Evolutionary conservation across 768 basidiomycete genomes (phyloP), one percentile per base, ranked within the genome.

Genomic region (Pisolithus sp.): DNA sequence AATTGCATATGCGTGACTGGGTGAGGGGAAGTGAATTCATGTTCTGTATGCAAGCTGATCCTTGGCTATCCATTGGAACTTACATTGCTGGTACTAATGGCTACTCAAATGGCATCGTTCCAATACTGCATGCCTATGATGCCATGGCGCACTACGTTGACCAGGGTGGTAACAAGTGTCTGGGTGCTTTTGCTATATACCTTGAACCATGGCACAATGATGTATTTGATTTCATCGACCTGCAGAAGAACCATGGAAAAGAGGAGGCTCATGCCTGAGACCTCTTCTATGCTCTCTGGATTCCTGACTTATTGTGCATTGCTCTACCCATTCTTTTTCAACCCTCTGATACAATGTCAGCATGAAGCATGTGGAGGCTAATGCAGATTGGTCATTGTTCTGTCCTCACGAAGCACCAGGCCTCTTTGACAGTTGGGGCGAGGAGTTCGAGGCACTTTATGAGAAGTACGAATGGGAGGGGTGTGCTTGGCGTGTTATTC

Each of bases 81-180:
- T 99, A 99, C 73, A 99, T 99, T 56, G 93, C 96, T 12, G 96
- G 96, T 20, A 99, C 96, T 28, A 98, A 98, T 68, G 96, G 96
- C 1, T 95, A 96, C 71, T 97, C 94, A 2, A 99, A 98, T 61
- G 96, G 96, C 51, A 96, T 99, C 63, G 92, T 98, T 2, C 96
- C 96, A 13, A 99, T 99, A 95, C 86, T 99, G 41, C 90, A 95
- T 51, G 95, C 91, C 0, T 98, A 87, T 68, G 94, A 99, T 62
- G 92, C 94, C 23, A 98, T 96, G 8, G 96, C 96, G 20, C 92
- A 95, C 37, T 98, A 98, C 62, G 96, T 98, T 51, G 96, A 98
- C 68, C 95, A 97, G 66, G 95, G 96, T 48, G 96, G 96, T 24
- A 98, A 98, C 80, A 98, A 98, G 74, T 88, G 96, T 23, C 96